These are phyloP conservation scores for Candida berthetii DNA, from an alignment of 805 yeast species.

Conservation along the genomic window DNA sequence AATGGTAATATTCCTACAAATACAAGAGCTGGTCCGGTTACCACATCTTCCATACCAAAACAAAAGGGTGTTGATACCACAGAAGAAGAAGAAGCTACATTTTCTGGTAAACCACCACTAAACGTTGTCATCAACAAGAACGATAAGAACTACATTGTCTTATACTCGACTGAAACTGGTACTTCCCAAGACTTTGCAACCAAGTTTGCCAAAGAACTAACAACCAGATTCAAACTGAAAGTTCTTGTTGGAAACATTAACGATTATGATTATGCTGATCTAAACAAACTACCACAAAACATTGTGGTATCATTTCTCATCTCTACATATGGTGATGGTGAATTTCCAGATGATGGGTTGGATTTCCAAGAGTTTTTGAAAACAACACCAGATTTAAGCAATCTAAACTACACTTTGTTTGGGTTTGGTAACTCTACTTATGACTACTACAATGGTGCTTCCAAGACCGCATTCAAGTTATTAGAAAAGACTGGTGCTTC, in stretches of 20 bases:
- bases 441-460: conserved; percentile 84
- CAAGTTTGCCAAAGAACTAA: conserved; percentile 77
- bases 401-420: conserved; percentile 66
- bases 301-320: conserved; percentile 65
- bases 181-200: conserved; percentile 92
- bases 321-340: conserved; percentile 98
- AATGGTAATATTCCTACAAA: too few relatives aligned
- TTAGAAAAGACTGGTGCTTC: conserved; percentile 63
- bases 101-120: too few relatives aligned
- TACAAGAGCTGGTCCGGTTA: too few relatives aligned
- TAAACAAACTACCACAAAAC: conserved; percentile 34
- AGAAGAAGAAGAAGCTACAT: too few relatives aligned
- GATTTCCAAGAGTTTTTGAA: conserved; percentile 68
- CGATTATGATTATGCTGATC: conserved; percentile 20
- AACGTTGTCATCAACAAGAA: too few relatives aligned
- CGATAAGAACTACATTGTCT: conserved; percentile 65
- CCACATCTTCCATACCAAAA: too few relatives aligned
- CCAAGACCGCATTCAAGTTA: conserved; percentile 48
- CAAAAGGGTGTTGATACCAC: too few relatives aligned
- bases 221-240: conserved; percentile 65
- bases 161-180: conserved; percentile 94
- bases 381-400: conserved; percentile 48
- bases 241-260: conserved; percentile 53
- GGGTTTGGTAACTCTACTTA: conserved; percentile 95
- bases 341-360: conserved; percentile 92